Evolutionary conservation across 2,329 filamentous ascomycete genomes (phyloP).

Genomic region (Talaromyces sp.): DNA sequence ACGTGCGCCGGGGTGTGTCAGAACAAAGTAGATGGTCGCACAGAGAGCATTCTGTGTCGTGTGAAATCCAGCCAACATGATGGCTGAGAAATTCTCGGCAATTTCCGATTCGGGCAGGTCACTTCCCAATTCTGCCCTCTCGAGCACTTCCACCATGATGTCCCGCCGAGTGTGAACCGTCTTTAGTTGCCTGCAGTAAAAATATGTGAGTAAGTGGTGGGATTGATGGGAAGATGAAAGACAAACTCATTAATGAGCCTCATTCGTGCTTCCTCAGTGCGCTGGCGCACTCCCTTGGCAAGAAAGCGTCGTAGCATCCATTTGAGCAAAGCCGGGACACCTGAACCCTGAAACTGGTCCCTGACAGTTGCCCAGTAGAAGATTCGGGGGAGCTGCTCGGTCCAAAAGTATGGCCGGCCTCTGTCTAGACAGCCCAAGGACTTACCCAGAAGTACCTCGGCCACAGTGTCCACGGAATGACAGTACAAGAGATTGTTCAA

Average conservation of each 20-base stretch:
- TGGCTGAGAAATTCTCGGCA: conserved; percentile 23
- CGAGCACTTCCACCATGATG: conserved; percentile 23
- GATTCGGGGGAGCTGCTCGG: conserved; percentile 20
- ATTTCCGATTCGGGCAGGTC: conserved; percentile 17
- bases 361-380: conserved; percentile 23
- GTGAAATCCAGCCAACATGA: conserved; percentile 22
- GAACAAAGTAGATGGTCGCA: conserved; percentile 21
- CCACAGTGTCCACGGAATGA: conserved; percentile 20
- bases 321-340: conserved; percentile 20
- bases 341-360: conserved; percentile 21
- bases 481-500: conserved; percentile 20
- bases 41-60: conserved; percentile 22
- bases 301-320: conserved; percentile 20
- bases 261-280: conserved; percentile 19
- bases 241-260: conserved; percentile 19
- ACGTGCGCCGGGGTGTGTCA: conserved; percentile 18
- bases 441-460: conserved; percentile 20
- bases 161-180: conserved; percentile 18
- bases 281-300: conserved; percentile 18
- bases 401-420: conserved; percentile 21
- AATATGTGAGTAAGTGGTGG: neutral
- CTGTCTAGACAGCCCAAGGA: conserved; percentile 19
- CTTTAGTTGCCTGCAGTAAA: conserved; percentile 14
- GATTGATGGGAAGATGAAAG: neutral
- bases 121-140: conserved; percentile 12